Percentiles rank a stretch among this genome's conserved stretches.
Evolutionary conservation across 225 moss, liverwort and hornwort genomes (phyloP).

Genomic region (Thuidium tamariscinum): DNA sequence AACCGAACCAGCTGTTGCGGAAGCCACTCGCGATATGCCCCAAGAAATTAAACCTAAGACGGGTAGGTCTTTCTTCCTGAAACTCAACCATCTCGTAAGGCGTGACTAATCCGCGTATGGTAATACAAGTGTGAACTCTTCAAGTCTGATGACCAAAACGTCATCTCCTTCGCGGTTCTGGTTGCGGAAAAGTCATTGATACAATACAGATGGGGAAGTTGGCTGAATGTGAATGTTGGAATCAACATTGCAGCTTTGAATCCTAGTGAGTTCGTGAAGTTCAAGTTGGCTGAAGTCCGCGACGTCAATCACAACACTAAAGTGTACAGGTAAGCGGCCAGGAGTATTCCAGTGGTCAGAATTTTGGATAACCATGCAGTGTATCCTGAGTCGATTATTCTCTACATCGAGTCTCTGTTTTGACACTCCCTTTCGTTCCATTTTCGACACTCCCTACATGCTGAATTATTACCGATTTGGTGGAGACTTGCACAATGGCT

Average conservation of each 20-base stretch:
- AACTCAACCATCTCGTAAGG: not conserved
- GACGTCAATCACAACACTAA: conserved; percentile 42
- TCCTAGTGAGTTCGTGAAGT: conserved; percentile 35
- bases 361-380: not conserved
- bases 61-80: not conserved
- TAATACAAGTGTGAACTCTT: not conserved
- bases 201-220: not conserved
- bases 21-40: conserved; percentile 7
- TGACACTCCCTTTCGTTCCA: not conserved
- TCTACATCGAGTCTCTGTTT: not conserved
- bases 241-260: conserved; percentile 32
- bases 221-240: not conserved
- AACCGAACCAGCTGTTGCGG: conserved; percentile 20
- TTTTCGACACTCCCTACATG: not conserved
- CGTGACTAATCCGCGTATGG: not conserved
- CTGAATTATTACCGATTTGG: not conserved
- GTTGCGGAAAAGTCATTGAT: not conserved
- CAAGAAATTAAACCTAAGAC: conserved; percentile 14
- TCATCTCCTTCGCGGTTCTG: not conserved
- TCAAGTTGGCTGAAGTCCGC: conserved; percentile 40
- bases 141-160: not conserved
- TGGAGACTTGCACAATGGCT: not conserved
- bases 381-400: not conserved
- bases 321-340: conserved; percentile 19
- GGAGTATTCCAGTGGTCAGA: not conserved